Percentiles rank a stretch among this genome's conserved stretches.
Conservation (phyloP, 306 rosid species). For the Morella rubra region DNA sequence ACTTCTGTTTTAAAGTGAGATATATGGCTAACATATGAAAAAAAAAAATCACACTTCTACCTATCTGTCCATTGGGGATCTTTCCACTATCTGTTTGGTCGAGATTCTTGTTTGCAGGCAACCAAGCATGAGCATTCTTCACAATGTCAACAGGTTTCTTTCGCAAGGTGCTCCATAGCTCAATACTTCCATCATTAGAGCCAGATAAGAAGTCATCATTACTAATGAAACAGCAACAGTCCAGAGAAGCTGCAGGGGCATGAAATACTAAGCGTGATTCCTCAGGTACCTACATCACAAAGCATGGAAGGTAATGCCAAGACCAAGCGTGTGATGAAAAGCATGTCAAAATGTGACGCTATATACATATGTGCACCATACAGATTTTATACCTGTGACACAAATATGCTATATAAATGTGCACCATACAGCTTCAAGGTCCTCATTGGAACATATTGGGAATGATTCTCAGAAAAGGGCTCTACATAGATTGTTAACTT, state of each 20-base stretch:
- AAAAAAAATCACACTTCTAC: slow-evolving; percentile 35
- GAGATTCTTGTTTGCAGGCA: slow-evolving; percentile 35
- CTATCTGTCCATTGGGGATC: slow-evolving; percentile 66
- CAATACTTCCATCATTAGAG: slow-evolving; percentile 85
- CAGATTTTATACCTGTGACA: background rate
- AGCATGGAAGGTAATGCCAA: slow-evolving; percentile 22
- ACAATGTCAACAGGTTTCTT: slow-evolving; percentile 82
- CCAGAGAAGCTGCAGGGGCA: slow-evolving; percentile 83
- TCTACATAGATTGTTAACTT: background rate
- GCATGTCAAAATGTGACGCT: background rate
- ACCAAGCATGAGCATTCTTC: slow-evolving; percentile 71
- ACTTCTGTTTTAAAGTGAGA: background rate
- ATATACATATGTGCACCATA: background rate
- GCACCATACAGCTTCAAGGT: background rate
- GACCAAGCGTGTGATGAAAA: slow-evolving; percentile 11
- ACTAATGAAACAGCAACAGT: slow-evolving; percentile 79
- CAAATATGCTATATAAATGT: background rate
- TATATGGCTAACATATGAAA: background rate
- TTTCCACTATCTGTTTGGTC: slow-evolving; percentile 44
- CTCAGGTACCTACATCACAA: slow-evolving; percentile 79
- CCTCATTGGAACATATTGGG: background rate
- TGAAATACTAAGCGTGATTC: slow-evolving; percentile 88
- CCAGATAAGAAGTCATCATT: slow-evolving; percentile 89
- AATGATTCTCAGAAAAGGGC: background rate
- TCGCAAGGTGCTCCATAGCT: slow-evolving; percentile 65